Percentiles rank a stretch among this genome's conserved stretches.
Conservation (phyloP, 768 basidiomycete genomes). For the Hysterangium stoloniferum region DNA sequence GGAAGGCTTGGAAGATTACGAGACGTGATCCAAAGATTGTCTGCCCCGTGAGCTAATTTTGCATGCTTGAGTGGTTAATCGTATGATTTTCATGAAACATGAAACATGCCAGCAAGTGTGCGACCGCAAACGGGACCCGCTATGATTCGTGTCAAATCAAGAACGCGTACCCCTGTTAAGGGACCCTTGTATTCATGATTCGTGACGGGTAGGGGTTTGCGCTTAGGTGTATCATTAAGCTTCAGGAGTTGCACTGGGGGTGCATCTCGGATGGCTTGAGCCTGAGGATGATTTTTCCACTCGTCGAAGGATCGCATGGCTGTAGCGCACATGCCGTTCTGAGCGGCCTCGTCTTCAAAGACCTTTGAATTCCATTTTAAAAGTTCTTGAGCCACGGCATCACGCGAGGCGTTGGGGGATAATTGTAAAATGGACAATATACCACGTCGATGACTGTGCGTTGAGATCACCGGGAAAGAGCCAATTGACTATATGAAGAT, state of each 20-base stretch:
- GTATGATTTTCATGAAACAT: background rate
- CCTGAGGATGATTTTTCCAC: slow-evolving; percentile 47
- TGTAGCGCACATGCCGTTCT: slow-evolving; percentile 40
- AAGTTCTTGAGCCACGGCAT: slow-evolving; percentile 33
- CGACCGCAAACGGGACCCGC: slow-evolving; percentile 52
- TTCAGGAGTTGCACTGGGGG: slow-evolving; percentile 38
- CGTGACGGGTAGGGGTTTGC: slow-evolving; percentile 13
- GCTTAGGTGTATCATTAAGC: slow-evolving; percentile 40
- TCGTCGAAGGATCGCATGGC: slow-evolving; percentile 40
- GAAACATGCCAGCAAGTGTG: slow-evolving; percentile 42
- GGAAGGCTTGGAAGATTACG: slow-evolving; percentile 46
- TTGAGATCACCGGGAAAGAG: background rate
- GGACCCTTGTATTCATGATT: slow-evolving; percentile 21
- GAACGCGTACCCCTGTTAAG: slow-evolving; percentile 41
- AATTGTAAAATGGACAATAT: slow-evolving; percentile 36
- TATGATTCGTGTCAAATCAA: slow-evolving; percentile 54
- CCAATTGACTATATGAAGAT: background rate
- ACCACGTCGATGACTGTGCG: slow-evolving; percentile 40
- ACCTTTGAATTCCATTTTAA: slow-evolving; percentile 34
- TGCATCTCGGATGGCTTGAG: slow-evolving; percentile 28
- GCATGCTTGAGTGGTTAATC: background rate
- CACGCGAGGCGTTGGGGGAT: slow-evolving; percentile 26
- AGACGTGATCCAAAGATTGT: slow-evolving; percentile 48
- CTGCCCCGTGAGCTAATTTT: slow-evolving; percentile 44
- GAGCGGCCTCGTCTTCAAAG: slow-evolving; percentile 41